A percentile compares a stretch with the other conserved stretches of the same genome.
Conservation (phyloP, 225 moss, liverwort and hornwort genomes). For the Pleurozium schreberi region DNA sequence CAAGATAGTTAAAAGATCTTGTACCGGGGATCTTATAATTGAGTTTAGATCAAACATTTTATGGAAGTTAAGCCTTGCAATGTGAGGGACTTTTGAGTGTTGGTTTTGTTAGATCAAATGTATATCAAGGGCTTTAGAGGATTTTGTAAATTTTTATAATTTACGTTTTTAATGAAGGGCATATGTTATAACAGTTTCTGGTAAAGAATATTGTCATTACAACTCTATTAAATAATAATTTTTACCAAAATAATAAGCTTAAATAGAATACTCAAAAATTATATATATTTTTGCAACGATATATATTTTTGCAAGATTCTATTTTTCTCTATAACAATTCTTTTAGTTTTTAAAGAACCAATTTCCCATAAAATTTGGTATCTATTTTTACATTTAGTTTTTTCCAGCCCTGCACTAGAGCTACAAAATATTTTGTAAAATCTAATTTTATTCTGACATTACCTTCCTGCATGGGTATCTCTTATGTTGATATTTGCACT, state of each 20-base stretch:
- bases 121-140: not conserved
- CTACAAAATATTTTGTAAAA: not conserved
- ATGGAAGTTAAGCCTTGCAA: not conserved
- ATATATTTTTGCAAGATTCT: too few species aligned
- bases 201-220: accelerated
- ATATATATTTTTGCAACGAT: too few species aligned
- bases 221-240: not conserved
- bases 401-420: accelerated
- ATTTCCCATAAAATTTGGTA: too few species aligned
- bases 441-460: not conserved
- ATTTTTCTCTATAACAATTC: too few species aligned
- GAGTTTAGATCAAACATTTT: too few species aligned
- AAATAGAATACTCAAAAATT: not conserved
- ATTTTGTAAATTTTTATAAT: not conserved
- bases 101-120: not conserved
- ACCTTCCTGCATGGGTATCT: constrained; percentile 85
- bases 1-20: too few species aligned
- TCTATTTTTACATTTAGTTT: not conserved
- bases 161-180: not conserved
- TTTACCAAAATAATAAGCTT: not conserved
- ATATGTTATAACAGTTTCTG: too few species aligned
- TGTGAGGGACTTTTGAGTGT: not conserved
- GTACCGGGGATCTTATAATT: not conserved
- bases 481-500: constrained; percentile 60
- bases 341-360: accelerated